phyloP scores from a whole-genome alignment of 495 filamentous ascomycete species.

The Daldinia concentrica region DNA sequence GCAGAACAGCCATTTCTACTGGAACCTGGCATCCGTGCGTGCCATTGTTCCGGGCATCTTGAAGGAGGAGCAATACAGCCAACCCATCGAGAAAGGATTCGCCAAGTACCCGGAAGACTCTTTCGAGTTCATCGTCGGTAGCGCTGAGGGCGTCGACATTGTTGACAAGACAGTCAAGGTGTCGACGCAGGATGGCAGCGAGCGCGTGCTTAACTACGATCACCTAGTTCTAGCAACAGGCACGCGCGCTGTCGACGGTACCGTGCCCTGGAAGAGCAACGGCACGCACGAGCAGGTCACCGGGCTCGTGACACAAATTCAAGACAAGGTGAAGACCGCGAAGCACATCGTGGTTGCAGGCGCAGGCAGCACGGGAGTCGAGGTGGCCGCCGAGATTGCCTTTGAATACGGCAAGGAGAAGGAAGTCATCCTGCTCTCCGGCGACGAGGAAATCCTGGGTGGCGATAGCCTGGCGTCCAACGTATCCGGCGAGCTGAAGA shows the following conservation, averaged over 20 bases:
- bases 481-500: slow-evolving; percentile 56
- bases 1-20: slow-evolving; percentile 65
- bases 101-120: slow-evolving; percentile 50
- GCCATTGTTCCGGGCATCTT: slow-evolving; percentile 60
- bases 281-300: slow-evolving; percentile 50
- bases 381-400: slow-evolving; percentile 55
- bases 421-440: slow-evolving; percentile 60
- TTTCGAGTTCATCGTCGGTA: slow-evolving; percentile 56
- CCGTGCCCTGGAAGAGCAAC: slow-evolving; percentile 56
- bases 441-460: slow-evolving; percentile 51
- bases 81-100: slow-evolving; percentile 53
- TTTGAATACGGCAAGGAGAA: slow-evolving; percentile 58
- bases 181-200: slow-evolving; percentile 18
- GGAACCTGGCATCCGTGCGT: slow-evolving; percentile 65
- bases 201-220: slow-evolving; percentile 46
- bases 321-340: slow-evolving; percentile 46
- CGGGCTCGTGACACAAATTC: slow-evolving; percentile 41
- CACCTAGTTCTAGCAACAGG: slow-evolving; percentile 49
- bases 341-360: slow-evolving; percentile 57
- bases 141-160: slow-evolving; percentile 50
- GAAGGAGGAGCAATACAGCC: slow-evolving; percentile 59
- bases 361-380: slow-evolving; percentile 55
- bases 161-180: slow-evolving; percentile 44
- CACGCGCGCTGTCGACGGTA: slow-evolving; percentile 36
- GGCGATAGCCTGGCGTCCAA: slow-evolving; percentile 48